A percentile compares a stretch with the other conserved stretches of the same genome.
Evolutionary conservation across 1,139 yeast species (phyloP).

Genomic region (Kodamaea sp.): DNA sequence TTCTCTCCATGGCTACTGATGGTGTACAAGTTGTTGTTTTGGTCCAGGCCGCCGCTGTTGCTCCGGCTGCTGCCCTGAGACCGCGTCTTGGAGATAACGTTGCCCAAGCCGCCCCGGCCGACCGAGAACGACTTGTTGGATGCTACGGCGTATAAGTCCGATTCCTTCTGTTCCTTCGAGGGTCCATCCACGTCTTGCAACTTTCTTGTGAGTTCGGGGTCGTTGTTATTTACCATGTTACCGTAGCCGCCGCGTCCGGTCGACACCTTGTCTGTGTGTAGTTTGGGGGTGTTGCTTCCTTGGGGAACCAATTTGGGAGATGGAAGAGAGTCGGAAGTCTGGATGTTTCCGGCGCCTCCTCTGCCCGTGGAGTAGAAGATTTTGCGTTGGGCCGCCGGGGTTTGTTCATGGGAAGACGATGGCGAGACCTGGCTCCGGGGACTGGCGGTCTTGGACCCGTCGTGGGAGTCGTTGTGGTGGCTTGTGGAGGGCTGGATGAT

Average conservation of each 20-base stretch:
- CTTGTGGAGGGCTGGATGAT: conserved; percentile 21
- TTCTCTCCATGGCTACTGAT: conserved; percentile 18
- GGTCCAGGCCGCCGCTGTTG: conserved; percentile 8
- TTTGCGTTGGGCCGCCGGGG: conserved; percentile 26
- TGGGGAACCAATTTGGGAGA: conserved; percentile 58
- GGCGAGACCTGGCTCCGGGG: conserved; percentile 9
- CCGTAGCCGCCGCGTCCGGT: conserved; percentile 87
- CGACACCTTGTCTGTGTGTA: conserved; percentile 58
- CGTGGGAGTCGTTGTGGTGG: neutral
- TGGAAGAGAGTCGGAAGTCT: conserved; percentile 44
- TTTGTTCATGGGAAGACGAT: conserved; percentile 4
- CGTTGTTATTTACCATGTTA: conserved; percentile 67
- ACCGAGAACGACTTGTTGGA: conserved; percentile 43
- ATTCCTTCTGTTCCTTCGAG: conserved; percentile 17
- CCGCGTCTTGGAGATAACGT: conserved; percentile 32
- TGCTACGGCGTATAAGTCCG: conserved; percentile 38
- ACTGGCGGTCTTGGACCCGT: neutral
- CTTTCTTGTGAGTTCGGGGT: conserved; percentile 60
- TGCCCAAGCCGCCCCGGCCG: conserved; percentile 55
- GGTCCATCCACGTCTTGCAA: conserved; percentile 67
- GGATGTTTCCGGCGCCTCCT: conserved; percentile 80
- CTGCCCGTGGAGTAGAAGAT: conserved; percentile 66
- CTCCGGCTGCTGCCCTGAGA: conserved; percentile 13
- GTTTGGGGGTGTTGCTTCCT: conserved; percentile 65
- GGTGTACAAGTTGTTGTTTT: conserved; percentile 15